Percentiles rank a stretch among this genome's conserved stretches.
phyloP scores from a whole-genome alignment of 1,139 yeast species.

The Candida labiduridarum region DNA sequence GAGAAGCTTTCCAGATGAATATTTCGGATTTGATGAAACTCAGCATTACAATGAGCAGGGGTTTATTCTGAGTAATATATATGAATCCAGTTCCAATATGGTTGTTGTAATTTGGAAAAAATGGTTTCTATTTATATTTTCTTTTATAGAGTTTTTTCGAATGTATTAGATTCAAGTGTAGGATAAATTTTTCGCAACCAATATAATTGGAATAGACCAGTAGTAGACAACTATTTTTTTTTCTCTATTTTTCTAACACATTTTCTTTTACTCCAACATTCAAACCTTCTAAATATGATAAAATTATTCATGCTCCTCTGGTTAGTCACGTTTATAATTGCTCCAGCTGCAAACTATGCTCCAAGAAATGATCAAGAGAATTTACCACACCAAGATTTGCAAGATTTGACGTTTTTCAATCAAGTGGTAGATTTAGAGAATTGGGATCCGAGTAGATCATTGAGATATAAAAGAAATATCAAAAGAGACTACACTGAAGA shows the following conservation, averaged over 20 bases:
- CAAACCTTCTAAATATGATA: constrained; percentile 2
- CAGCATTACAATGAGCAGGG: background rate
- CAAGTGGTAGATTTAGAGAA: constrained; percentile 10
- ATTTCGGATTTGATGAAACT: background rate
- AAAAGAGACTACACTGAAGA: constrained; percentile 5
- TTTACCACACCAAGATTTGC: constrained; percentile 6
- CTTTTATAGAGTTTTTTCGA: background rate
- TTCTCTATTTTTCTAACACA: background rate
- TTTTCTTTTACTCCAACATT: background rate
- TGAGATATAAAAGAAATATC: constrained; percentile 1
- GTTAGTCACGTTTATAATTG: background rate
- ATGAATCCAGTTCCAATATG: background rate
- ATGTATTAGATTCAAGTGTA: no score
- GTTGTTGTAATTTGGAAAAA: background rate
- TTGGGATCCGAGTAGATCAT: constrained; percentile 10
- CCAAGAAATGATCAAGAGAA: background rate
- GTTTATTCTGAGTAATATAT: background rate
- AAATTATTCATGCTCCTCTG: constrained; percentile 7
- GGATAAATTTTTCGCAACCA: background rate
- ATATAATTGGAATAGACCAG: background rate
- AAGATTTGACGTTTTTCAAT: constrained; percentile 11
- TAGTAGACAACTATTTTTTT: background rate
- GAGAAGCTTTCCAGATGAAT: background rate
- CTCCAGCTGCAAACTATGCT: background rate
- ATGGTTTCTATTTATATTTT: background rate